These are phyloP conservation scores for Leishmania turanica DNA, from an alignment of 208 protist species.

Conservation along the genomic window DNA sequence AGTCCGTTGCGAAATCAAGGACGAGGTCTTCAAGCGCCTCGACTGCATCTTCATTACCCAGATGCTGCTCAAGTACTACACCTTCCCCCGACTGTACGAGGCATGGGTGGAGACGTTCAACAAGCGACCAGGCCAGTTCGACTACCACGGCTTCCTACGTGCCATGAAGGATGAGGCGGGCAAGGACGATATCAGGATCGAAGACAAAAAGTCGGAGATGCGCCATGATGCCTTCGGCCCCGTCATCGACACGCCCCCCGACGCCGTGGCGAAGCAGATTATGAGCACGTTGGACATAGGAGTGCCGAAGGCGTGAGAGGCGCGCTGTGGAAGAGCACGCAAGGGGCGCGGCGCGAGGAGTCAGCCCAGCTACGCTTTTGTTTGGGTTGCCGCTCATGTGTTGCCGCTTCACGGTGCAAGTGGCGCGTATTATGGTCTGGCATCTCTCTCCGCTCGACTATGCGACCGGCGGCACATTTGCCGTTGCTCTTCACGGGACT, in stretches of 20 bases:
- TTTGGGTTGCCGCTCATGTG: not conserved
- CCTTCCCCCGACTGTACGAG: conserved; percentile 79
- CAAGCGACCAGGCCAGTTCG: conserved; percentile 81
- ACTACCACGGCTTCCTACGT: conserved; percentile 88
- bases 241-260: conserved; percentile 84
- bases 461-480: not conserved
- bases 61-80: conserved; percentile 94
- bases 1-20: conserved; percentile 92
- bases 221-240: conserved; percentile 80
- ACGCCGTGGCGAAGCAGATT: conserved; percentile 74
- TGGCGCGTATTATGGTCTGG: not conserved
- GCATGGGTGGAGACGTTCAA: conserved; percentile 92
- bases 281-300: conserved; percentile 57
- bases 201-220: conserved; percentile 82
- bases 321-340: conserved; percentile 2
- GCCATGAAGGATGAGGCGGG: conserved; percentile 92
- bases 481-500: conserved; percentile 1
- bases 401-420: not conserved
- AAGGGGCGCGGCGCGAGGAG: not conserved
- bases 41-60: conserved; percentile 92
- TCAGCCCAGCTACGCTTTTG: not conserved
- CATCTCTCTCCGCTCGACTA: not conserved
- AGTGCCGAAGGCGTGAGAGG: conserved; percentile 8
- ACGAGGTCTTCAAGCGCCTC: conserved; percentile 86
- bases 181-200: conserved; percentile 83